Evolutionary conservation across 176 grass and related monocot species (phyloP).

Genomic region (Microstegium vimineum): DNA sequence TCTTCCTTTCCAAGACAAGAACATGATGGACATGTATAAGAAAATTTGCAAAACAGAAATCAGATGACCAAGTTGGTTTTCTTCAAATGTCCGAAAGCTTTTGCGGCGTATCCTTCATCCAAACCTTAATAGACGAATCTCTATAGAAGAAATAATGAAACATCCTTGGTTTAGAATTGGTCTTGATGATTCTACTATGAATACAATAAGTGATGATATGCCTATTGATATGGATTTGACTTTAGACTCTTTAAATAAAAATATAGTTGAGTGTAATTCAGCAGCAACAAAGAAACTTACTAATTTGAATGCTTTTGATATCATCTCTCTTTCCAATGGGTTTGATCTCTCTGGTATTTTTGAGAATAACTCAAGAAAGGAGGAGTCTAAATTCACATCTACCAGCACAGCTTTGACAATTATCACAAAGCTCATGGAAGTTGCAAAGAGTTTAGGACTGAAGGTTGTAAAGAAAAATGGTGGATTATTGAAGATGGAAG

Average conservation of each 20-base stretch:
- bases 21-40: too few species aligned
- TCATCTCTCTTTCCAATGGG: slow-evolving; percentile 86
- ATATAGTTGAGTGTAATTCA: slow-evolving; percentile 14
- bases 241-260: neutral
- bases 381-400: slow-evolving; percentile 70
- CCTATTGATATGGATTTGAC: slow-evolving; percentile 14
- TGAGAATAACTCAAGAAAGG: slow-evolving; percentile 37
- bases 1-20: too few species aligned
- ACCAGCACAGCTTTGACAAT: slow-evolving; percentile 46
- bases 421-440: slow-evolving; percentile 61
- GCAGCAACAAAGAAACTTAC: slow-evolving; percentile 34
- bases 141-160: too few species aligned
- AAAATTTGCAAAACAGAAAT: too few species aligned
- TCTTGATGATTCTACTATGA: too few species aligned
- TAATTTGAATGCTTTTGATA: slow-evolving; percentile 88
- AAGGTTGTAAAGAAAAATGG: slow-evolving; percentile 61
- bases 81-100: too few species aligned
- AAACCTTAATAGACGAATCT: too few species aligned
- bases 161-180: too few species aligned
- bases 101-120: too few species aligned
- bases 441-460: slow-evolving; percentile 55
- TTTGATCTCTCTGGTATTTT: slow-evolving; percentile 93
- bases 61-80: too few species aligned
- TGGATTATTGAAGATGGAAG: slow-evolving; percentile 65
- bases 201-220: slow-evolving; percentile 2